These are phyloP conservation scores for Fusarium cyanostomum DNA, from an alignment of 2,329 filamentous ascomycete genomes.

Conservation along the genomic window DNA sequence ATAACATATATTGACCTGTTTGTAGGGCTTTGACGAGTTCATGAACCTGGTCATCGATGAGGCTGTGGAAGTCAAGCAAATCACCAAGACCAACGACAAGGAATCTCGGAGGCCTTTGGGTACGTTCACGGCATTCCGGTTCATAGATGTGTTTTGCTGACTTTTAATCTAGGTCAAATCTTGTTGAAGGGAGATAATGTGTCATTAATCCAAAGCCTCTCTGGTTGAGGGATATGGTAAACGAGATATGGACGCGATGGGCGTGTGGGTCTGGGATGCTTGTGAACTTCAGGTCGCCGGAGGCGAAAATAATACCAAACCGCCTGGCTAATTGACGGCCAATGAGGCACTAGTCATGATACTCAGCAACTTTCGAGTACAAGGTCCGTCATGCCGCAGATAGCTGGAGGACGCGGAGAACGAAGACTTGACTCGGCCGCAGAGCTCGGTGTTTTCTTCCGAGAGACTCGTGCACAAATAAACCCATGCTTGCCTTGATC, in stretches of 20 bases:
- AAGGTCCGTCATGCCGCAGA: conserved; percentile 5
- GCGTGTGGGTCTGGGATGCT: conserved; percentile 9
- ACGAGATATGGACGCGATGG: conserved; percentile 5
- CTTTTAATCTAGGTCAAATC: conserved; percentile 74
- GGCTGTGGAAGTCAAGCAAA: conserved; percentile 87
- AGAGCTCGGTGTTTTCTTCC: conserved; percentile 17
- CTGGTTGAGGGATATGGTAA: conserved; percentile 36
- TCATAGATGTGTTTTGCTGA: conserved; percentile 2
- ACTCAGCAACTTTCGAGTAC: conserved; percentile 16
- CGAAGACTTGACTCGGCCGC: conserved; percentile 13
- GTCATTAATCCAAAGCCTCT: conserved; percentile 74
- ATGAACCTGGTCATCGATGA: conserved; percentile 99
- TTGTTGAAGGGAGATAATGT: conserved; percentile 90
- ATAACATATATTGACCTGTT: conserved; percentile 1
- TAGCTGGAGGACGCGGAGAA: conserved; percentile 16
- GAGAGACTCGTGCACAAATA: conserved; percentile 23
- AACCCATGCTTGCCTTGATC: conserved; percentile 15
- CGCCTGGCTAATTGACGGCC: conserved; percentile 20
- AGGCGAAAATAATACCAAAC: conserved; percentile 32
- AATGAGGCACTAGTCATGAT: conserved; percentile 25
- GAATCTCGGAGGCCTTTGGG: conserved; percentile 83
- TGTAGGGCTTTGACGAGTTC: conserved; percentile 97
- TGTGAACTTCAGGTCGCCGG: conserved; percentile 9
- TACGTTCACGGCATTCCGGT: conserved; percentile 52
- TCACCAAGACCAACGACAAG: conserved; percentile 79